Evolutionary conservation across 306 rosid species (phyloP), one percentile per base, ranked within the genome.

Genomic region (Vigna trinervia): DNA sequence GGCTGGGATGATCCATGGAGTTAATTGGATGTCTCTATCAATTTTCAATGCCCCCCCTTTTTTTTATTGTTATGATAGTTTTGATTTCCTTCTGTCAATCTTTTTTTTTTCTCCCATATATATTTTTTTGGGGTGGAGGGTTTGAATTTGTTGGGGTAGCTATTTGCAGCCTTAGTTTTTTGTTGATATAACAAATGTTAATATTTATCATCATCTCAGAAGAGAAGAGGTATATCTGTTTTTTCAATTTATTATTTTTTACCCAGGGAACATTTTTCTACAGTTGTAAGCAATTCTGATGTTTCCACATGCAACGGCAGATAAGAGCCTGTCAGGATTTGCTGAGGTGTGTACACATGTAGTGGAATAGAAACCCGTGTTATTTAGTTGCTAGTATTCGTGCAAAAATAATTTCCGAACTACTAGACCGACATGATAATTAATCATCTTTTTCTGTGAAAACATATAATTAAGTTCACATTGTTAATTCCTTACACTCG

Each of bases 1-100:
- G 98, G 98, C 34, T 96, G 99, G 99, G 98, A 96, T 78, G 99
- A 96, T 77, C 99, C 99, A 3, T 96, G 99, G 99, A 83, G 79
- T 85, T 96, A 80, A 82, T 67, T n/a, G 19, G 23, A 34, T 72
- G 75, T 60, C 38, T 60, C 30, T 26, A 51, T 38, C 54, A 32
- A 30, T 32, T 64, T 63, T 32, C 52, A 15, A 69, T 69, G 5
- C 34, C 28, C 28, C 28, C 28, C 77, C 61, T 39, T 56, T 43
- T 48, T 64, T 9, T 64, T 12, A 30, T 75, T 38, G 30, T 71
- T 66, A 46, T 69, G 75, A 20, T 64, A 54, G 46, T 53, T 47
- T 80, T 48, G 41, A 15, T 78, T 64, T 39, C 64, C 38, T 39
- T 60, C 52, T 34, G 23, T 76, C 70, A 36, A 54, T 52, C 45